Base-by-base conservation (phyloP, 2,329 filamentous ascomycete species). In the Phoma herbarum region DNA sequence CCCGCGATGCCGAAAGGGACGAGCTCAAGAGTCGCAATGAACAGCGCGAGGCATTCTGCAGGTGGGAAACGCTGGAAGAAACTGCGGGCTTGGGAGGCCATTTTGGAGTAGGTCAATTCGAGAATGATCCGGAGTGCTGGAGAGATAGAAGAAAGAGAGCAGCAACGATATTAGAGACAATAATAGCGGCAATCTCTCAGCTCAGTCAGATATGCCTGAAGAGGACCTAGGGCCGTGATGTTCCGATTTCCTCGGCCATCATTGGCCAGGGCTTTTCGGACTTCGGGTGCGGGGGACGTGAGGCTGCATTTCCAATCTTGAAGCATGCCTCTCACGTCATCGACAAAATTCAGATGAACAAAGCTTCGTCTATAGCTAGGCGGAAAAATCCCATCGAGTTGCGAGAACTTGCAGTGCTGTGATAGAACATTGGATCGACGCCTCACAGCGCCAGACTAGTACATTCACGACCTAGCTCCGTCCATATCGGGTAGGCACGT, bases 31-130 rank as follows among this genome's bases (percentile, higher is more conserved):
- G 66, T 64, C 16, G 62, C 67, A 29, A 70, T 64, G 31, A 70
- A 47, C 14, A 70, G 60, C 10, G 67, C 67, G 7, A 70, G 59
- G 39, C 67, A 70, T 63, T 70, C 64, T 25, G 66, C 67, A 33
- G 66, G 67, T 3, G 67, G 67, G 16, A 69, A 64, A 14, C 54
- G 58, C 8, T 65, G 52, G 31, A 68, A 66, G 35, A 70, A 59
- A 43, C 54, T 68, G 52, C 61, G 62, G 18, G 42, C 58, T 54
- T 59, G 59, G 10, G 52, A 55, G 2, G 65, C 39, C 66, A 70
- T 69, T 33, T 43, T 58, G n/a, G n/a, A 18, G 11, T 25, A 8
- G 10, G 6, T n/a, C n/a, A n/a, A n/a, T n/a, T n/a, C n/a, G 23
- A 16, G 12, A 4, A n/a, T 9, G 12, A 25, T 18, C 9, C 10